A percentile compares a stretch with the other conserved stretches of the same genome.
These are phyloP conservation scores for Neurospora cerealis DNA, from an alignment of 495 filamentous ascomycete species.

Conservation along the genomic window DNA sequence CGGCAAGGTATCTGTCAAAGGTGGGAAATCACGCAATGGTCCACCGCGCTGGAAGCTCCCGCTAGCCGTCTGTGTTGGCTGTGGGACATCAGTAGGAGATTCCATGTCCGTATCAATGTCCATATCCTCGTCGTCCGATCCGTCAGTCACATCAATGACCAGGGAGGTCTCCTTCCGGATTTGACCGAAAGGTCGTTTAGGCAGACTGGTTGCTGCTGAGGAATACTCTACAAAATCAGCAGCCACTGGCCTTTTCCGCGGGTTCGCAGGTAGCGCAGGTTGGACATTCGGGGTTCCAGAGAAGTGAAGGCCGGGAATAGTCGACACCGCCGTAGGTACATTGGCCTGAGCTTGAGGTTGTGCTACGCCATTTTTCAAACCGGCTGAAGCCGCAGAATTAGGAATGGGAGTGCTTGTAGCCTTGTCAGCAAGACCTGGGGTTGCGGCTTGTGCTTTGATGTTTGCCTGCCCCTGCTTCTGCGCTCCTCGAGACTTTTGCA, in stretches of 20 bases:
- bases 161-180: constrained; percentile 38
- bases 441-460: constrained; percentile 3
- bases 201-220: constrained; percentile 20
- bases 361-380: neutral
- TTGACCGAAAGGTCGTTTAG: constrained; percentile 56
- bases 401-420: neutral
- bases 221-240: constrained; percentile 65
- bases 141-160: constrained; percentile 70
- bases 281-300: constrained; percentile 3
- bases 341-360: neutral
- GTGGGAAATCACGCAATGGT: constrained; percentile 35
- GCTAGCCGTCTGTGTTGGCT: constrained; percentile 12
- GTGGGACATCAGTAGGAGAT: constrained; percentile 30
- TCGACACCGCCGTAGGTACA: neutral
- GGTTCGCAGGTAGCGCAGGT: constrained; percentile 1
- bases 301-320: constrained; percentile 6
- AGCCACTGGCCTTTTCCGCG: constrained; percentile 74
- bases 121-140: constrained; percentile 33
- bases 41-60: constrained; percentile 20
- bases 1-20: constrained; percentile 29
- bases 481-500: constrained; percentile 31
- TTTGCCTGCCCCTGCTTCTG: constrained; percentile 10
- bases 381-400: neutral
- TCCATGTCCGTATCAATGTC: constrained; percentile 43
- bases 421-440: neutral